These are phyloP conservation scores for Fraxinus albicans DNA, from an alignment of 305 asterid genomes.

Conservation along the genomic window DNA sequence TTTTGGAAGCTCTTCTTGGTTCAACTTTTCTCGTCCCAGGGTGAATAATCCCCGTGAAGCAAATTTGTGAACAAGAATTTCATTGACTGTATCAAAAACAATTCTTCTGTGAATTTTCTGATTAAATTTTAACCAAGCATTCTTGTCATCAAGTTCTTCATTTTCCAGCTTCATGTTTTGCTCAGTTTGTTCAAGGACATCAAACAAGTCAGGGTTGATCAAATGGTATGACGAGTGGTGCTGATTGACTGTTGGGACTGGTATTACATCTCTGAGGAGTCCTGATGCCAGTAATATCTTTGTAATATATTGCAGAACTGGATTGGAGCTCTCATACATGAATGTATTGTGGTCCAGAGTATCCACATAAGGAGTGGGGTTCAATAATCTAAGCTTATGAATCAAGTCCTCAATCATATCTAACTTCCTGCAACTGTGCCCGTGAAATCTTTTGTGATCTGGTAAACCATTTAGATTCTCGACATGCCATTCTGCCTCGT, in stretches of 20 bases:
- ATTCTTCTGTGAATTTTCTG: constrained; percentile 61
- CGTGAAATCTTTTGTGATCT: constrained; percentile 30
- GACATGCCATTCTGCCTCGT: constrained; percentile 59
- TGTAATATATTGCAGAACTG: constrained; percentile 60
- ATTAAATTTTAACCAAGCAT: constrained; percentile 14
- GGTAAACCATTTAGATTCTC: constrained; percentile 41
- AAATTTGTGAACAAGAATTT: constrained; percentile 55
- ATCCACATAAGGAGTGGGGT: constrained; percentile 34
- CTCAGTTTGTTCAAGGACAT: constrained; percentile 71
- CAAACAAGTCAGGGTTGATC: constrained; percentile 62
- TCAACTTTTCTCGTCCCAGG: constrained; percentile 33
- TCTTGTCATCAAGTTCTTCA: constrained; percentile 24
- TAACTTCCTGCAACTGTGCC: constrained; percentile 33
- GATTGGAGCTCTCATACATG: constrained; percentile 33
- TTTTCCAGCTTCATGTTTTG: constrained; percentile 24
- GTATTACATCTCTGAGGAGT: constrained; percentile 43
- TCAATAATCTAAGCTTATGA: constrained; percentile 42
- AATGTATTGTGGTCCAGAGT: constrained; percentile 31
- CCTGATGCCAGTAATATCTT: constrained; percentile 52
- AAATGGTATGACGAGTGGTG: constrained; percentile 52
- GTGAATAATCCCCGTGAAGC: constrained; percentile 44
- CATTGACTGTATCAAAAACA: constrained; percentile 72
- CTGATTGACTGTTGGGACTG: constrained; percentile 44
- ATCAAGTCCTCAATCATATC: constrained; percentile 42
- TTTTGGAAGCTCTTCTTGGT: constrained; percentile 55